A percentile compares a stretch with the other conserved stretches of the same genome.
Evolutionary conservation across 106 monocot genomes (phyloP).

Genomic region (Phalaenopsis aphrodite): DNA sequence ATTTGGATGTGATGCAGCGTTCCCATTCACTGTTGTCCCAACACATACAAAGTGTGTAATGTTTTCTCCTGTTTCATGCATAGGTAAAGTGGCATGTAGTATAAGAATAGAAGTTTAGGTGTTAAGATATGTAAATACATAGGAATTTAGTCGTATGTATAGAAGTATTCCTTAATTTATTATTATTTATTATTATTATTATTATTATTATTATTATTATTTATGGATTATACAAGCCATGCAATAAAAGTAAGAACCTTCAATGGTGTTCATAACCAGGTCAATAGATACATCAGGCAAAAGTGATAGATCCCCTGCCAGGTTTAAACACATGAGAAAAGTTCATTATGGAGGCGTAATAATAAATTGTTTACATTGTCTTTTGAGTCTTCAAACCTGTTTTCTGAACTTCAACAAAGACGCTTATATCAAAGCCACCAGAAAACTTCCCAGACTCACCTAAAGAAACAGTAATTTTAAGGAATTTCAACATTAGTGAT

Average conservation of each 20-base stretch:
- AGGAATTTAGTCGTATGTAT: too few relatives aligned
- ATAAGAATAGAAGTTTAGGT: too few relatives aligned
- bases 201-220: neutral
- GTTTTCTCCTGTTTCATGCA: too few relatives aligned
- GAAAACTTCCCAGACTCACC: slow-evolving; percentile 31
- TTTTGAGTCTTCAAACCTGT: slow-evolving; percentile 15
- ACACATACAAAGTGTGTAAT: too few relatives aligned
- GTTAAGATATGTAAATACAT: too few relatives aligned
- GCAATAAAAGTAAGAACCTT: slow-evolving; percentile 13
- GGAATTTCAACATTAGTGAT: neutral
- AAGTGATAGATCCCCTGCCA: slow-evolving; percentile 30
- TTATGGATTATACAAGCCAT: neutral
- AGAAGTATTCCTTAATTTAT: too few relatives aligned
- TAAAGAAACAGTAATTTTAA: neutral
- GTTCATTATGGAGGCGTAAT: neutral
- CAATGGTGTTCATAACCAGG: slow-evolving; percentile 22
- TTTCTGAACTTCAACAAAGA: slow-evolving; percentile 23
- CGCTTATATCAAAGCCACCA: slow-evolving; percentile 44
- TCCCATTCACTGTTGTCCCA: too few relatives aligned
- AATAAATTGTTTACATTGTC: neutral
- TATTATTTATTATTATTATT: too few relatives aligned
- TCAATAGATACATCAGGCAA: slow-evolving; percentile 33
- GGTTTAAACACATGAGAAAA: neutral
- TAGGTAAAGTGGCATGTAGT: too few relatives aligned
- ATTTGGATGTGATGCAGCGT: too few relatives aligned